Percentiles rank a stretch among this genome's conserved stretches.
These are phyloP conservation scores for Verticillium nonalfalfae DNA, from an alignment of 2,329 filamentous ascomycete species.

Conservation along the genomic window DNA sequence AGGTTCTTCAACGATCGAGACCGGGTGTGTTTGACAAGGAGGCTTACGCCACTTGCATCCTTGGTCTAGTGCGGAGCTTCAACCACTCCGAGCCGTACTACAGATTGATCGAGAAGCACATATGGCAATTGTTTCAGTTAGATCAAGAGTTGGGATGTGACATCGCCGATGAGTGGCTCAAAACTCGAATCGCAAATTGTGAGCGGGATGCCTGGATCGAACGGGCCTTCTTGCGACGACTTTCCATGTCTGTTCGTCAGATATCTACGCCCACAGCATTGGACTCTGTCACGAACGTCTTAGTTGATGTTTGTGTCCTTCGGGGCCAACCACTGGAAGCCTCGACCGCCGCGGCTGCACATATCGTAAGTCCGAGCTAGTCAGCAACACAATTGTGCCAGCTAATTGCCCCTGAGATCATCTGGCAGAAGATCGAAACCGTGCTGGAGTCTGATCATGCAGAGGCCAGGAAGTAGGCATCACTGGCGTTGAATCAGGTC, in stretches of 20 bases:
- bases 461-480: neutral
- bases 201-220: conserved; percentile 57
- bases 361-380: conserved; percentile 46
- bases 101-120: conserved; percentile 59
- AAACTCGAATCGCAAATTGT: conserved; percentile 43
- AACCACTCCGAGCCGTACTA: conserved; percentile 58
- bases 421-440: conserved; percentile 75
- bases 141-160: conserved; percentile 39
- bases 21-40: conserved; percentile 40
- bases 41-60: conserved; percentile 47
- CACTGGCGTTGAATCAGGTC: neutral
- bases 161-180: conserved; percentile 59
- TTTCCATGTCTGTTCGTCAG: conserved; percentile 56
- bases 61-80: conserved; percentile 53
- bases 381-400: too few species aligned
- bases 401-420: conserved; percentile 41
- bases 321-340: conserved; percentile 43
- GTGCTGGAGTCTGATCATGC: conserved; percentile 23
- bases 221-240: conserved; percentile 58
- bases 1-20: conserved; percentile 49
- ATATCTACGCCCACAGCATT: conserved; percentile 6
- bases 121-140: conserved; percentile 56
- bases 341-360: conserved; percentile 59
- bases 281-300: conserved; percentile 8
- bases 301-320: conserved; percentile 29